Conservation (phyloP, 2,329 filamentous ascomycete genomes). For the Monilinia polystroma region DNA sequence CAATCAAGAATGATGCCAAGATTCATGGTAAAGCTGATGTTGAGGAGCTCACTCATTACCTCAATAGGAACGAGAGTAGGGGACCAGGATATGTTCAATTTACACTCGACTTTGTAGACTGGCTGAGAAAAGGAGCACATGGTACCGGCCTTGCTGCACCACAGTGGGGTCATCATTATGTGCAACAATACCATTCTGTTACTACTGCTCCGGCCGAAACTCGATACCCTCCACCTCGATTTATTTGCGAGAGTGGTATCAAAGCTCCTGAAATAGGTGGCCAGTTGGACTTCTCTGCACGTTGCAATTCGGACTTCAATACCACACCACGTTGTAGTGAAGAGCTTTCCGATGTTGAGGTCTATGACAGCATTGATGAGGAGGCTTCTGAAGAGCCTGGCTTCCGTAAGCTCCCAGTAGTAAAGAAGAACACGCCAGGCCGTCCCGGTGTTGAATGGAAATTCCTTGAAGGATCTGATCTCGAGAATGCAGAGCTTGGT, state of each 20-base stretch:
- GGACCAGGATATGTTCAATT: constrained; percentile 18
- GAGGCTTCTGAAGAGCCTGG: not conserved
- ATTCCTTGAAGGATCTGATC: constrained; percentile 12
- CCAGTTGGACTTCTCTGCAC: not conserved
- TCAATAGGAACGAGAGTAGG: constrained; percentile 3
- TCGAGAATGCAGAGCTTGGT: not conserved
- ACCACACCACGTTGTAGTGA: constrained; percentile 5
- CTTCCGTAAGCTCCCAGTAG: constrained; percentile 1
- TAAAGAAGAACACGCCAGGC: constrained; percentile 16
- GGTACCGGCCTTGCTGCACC: not conserved
- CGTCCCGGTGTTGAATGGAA: constrained; percentile 7
- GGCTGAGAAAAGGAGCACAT: not conserved
- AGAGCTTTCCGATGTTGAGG: not conserved
- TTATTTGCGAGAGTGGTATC: not conserved
- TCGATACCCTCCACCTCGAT: not conserved
- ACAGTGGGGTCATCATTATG: constrained; percentile 2
- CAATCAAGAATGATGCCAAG: not conserved
- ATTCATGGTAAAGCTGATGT: not conserved
- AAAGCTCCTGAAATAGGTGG: not conserved
- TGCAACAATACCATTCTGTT: not conserved
- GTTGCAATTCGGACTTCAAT: not conserved
- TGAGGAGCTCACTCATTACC: not conserved
- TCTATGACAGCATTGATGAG: constrained; percentile 10
- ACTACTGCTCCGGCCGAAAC: not conserved
- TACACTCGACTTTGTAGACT: not conserved